Evolutionary conservation across 495 filamentous ascomycete genomes (phyloP), one percentile per base, ranked within the genome.

Genomic region (Friedmanniomyces simplex): DNA sequence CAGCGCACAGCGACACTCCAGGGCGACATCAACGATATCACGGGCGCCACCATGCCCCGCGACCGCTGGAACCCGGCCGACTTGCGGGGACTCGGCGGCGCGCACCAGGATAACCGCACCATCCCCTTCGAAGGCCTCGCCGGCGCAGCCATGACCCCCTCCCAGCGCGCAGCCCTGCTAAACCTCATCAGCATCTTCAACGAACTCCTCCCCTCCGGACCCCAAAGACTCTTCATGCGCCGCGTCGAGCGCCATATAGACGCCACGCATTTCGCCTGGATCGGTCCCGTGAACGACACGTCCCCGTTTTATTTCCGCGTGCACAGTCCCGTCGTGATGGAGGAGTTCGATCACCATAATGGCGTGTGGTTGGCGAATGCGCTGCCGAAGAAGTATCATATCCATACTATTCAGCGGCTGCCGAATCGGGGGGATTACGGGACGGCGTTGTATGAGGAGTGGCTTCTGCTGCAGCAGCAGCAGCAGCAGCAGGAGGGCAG

Each of bases 291-390:
- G 57, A 80, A 76, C 6, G 77, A 87, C 47, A 72, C 78, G 1
- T 83, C 87, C 65, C 74, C 86, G 7, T 89, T 87, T 63, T 89
- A 91, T 64, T 91, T 82, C 62, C 76, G 86, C 3, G 76, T 91
- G 18, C 85, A 88, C 69, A 87, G 79, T 61, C 85, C 85, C 0
- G 83, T 89, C 0, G 71, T 87, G 14, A 69, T 88, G 34, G 71
- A 82, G 48, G 87, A 89, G 75, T 85, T 91, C 67, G 87, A 91
- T 65, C 84, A 87, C 64, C 87, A 91, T 65, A 87, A 82, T 11
- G 86, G 86, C 3, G 86, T 89, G 11, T 90, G 88, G 61, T 70
- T 90, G 68, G 81, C 77, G 0, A 90, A 89, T 62, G 74, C 76
- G 60, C 76, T 82, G 67, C 86, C 86, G 14, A 81, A 81, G 58